phyloP scores from a whole-genome alignment of 1,284 basidiomycete genomes.

The Neolentinus lepideus region DNA sequence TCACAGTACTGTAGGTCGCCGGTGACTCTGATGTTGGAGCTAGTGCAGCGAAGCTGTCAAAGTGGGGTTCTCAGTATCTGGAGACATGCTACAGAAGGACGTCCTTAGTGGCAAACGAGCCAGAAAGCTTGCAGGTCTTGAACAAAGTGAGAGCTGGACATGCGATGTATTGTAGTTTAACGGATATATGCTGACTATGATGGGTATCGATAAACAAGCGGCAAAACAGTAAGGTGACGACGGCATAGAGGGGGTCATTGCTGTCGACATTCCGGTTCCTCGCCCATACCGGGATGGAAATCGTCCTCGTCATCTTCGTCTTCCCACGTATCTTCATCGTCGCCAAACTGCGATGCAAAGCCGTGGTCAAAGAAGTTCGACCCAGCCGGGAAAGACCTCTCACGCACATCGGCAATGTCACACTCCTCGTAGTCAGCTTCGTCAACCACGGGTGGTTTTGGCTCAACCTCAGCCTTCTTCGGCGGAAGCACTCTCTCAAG shows the following conservation, averaged over 20 bases:
- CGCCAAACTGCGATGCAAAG: constrained; percentile 65
- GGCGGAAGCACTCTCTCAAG: constrained; percentile 64
- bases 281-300: background rate
- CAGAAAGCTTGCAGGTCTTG: background rate
- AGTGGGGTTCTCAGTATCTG: background rate
- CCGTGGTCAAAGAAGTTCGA: constrained; percentile 67
- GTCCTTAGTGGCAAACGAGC: background rate
- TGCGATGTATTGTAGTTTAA: background rate
- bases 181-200: background rate
- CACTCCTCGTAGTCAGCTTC: constrained; percentile 67
- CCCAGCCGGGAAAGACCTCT: constrained; percentile 59
- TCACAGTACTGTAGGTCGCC: background rate
- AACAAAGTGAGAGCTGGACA: background rate
- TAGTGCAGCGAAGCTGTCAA: background rate
- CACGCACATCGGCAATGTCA: constrained; percentile 75
- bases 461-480: constrained; percentile 66
- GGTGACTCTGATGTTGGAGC: background rate
- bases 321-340: constrained; percentile 37
- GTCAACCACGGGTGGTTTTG: constrained; percentile 63
- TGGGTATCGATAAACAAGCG: background rate
- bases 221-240: background rate
- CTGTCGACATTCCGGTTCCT: background rate
- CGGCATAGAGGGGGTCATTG: background rate
- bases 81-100: background rate
- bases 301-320: constrained; percentile 65